phyloP scores from a whole-genome alignment of 495 filamentous ascomycete genomes.

The Delitschia confertaspora region DNA sequence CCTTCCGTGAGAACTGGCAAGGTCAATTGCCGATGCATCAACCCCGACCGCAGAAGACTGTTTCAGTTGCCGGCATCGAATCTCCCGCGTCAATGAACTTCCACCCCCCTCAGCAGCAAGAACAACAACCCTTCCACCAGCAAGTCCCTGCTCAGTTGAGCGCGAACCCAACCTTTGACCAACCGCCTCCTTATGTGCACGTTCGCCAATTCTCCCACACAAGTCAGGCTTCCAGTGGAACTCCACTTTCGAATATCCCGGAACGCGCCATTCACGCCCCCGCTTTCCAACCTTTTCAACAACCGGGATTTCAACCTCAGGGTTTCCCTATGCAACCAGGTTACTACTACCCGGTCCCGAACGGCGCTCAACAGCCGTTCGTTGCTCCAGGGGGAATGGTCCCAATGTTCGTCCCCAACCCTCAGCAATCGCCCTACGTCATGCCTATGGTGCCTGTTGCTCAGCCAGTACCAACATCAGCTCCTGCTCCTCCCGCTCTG shows the following conservation, averaged over 20 bases:
- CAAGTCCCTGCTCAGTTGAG: slow-evolving; percentile 68
- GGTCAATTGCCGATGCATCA: slow-evolving; percentile 85
- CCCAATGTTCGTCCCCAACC: slow-evolving; percentile 28
- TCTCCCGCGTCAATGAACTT: slow-evolving; percentile 64
- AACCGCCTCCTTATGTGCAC: slow-evolving; percentile 44
- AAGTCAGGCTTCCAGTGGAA: slow-evolving; percentile 67
- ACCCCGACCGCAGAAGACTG: slow-evolving; percentile 85
- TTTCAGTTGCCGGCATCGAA: slow-evolving; percentile 92
- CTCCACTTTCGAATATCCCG: slow-evolving; percentile 87
- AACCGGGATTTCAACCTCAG: slow-evolving; percentile 22
- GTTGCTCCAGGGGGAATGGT: slow-evolving; percentile 26
- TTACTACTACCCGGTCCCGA: slow-evolving; percentile 36
- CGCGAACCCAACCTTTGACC: slow-evolving; percentile 46
- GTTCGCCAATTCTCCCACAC: slow-evolving; percentile 64
- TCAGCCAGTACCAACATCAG: slow-evolving; percentile 32
- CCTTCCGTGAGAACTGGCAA: slow-evolving; percentile 68
- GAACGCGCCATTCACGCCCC: slow-evolving; percentile 89
- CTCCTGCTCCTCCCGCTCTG: slow-evolving; percentile 39
- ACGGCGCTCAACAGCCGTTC: slow-evolving; percentile 23
- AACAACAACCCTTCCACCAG: slow-evolving; percentile 81
- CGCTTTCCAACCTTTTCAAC: slow-evolving; percentile 65
- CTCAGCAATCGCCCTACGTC: slow-evolving; percentile 22
- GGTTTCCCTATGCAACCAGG: slow-evolving; percentile 37
- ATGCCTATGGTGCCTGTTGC: slow-evolving; percentile 27
- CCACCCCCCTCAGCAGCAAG: slow-evolving; percentile 61